phyloP scores from a whole-genome alignment of 116 monocot genomes.

The Phalaenopsis hybrid region DNA sequence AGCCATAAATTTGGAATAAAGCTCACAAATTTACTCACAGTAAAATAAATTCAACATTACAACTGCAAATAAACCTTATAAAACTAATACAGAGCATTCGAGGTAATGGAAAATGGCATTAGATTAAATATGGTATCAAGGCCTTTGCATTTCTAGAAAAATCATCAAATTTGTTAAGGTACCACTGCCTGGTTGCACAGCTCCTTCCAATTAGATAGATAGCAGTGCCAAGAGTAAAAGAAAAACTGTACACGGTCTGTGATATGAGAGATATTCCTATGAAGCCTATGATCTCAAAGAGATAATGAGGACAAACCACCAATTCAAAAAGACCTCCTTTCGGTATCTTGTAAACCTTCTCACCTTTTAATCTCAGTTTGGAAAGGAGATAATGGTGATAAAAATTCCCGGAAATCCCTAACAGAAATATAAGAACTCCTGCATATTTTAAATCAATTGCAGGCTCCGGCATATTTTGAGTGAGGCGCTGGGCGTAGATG shows the following conservation, averaged over 20 bases:
- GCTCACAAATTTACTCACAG: too few relatives aligned
- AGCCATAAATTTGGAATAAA: too few relatives aligned
- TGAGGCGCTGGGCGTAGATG: conserved; percentile 57
- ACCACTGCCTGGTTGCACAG: conserved; percentile 63
- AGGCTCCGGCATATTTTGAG: conserved; percentile 34
- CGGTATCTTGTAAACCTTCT: conserved; percentile 68
- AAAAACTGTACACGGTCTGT: conserved; percentile 38
- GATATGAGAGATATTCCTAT: conserved; percentile 42
- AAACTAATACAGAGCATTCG: neutral
- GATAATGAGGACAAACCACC: conserved; percentile 79
- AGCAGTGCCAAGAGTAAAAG: conserved; percentile 32
- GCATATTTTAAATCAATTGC: conserved; percentile 28
- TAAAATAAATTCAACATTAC: neutral
- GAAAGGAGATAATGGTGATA: conserved; percentile 73
- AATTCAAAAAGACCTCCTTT: conserved; percentile 63
- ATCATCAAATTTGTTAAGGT: conserved; percentile 53
- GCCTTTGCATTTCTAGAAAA: conserved; percentile 52
- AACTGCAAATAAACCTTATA: neutral
- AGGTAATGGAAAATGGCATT: neutral
- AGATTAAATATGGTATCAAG: conserved; percentile 58
- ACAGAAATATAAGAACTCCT: conserved; percentile 41
- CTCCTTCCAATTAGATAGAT: conserved; percentile 72
- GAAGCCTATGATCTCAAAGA: conserved; percentile 64
- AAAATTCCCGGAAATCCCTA: conserved; percentile 66
- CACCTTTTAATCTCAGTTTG: conserved; percentile 38